Base-by-base conservation (phyloP, 2,329 filamentous ascomycete genomes). In the Penicillium sp. region DNA sequence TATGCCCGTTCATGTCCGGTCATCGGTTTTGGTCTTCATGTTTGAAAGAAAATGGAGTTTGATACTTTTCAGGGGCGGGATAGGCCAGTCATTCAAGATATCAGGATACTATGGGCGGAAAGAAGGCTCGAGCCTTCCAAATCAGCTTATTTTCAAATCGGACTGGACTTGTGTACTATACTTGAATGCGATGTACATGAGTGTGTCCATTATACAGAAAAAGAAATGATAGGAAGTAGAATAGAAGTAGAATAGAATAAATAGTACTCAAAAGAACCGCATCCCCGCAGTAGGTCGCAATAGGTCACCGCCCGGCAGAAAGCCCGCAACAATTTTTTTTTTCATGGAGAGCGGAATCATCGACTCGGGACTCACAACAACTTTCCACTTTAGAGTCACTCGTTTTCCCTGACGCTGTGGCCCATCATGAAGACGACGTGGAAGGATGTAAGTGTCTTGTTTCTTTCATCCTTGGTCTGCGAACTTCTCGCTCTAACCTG, bases 351-450 rank as follows among this genome's bases (percentile, higher is more conserved):
- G 51, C 46, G 6, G 24, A 18, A 51, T 49, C 43, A 42, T 54
- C 31, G 31, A 34, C 31, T 34, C 31, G 31, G 55, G 42, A 51
- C 51, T 50, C 47, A 49, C 53, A 55, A 57, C 54, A 55, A 51
- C 46, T 51, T 56, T 49, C 57, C 52, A 56, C 52, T 50, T 43
- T 40, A 64, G 59, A 63, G 58, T 64, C 57, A 49, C 40, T 50
- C 45, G 42, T 28, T 26, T 39, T n/a, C 27, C 27, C 50, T 53
- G 53, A 57, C 58, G 63, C 58, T 46, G 53, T 53, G 64, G 55
- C 58, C 62, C 64, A 69, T 64, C 64, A 79, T 80, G 77, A 80
- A 79, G 74, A 79, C 76, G 39, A 78, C 77, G 34, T 80, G 77
- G 77, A 79, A 80, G 64, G 77, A 80, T 66, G 70, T 73, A 56